phyloP scores from a whole-genome alignment of 441 rosid genomes.

The Mallotus repandus region DNA sequence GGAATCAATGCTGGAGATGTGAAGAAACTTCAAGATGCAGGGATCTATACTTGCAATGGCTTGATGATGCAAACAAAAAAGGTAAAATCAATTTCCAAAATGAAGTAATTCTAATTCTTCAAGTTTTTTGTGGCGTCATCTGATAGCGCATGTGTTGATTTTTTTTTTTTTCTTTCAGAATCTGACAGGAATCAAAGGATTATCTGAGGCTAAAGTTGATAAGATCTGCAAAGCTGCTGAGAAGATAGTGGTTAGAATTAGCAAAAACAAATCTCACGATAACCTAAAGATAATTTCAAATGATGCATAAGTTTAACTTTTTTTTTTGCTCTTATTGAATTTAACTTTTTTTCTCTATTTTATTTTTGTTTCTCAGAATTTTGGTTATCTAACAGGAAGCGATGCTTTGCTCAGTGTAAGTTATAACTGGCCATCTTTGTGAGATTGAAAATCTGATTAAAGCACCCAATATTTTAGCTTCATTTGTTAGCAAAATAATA shows the following conservation, averaged over 20 bases:
- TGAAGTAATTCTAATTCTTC: background rate
- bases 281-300: background rate
- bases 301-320: background rate
- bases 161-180: slow-evolving; percentile 40
- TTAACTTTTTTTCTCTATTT: slow-evolving; percentile 5
- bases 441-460: background rate
- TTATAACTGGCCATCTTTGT: background rate
- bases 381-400: slow-evolving; percentile 74
- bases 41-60: slow-evolving; percentile 92
- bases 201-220: slow-evolving; percentile 94
- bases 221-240: slow-evolving; percentile 98
- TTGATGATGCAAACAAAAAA: slow-evolving; percentile 97
- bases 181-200: slow-evolving; percentile 93
- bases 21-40: slow-evolving; percentile 94
- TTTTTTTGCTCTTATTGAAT: background rate
- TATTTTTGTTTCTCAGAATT: slow-evolving; percentile 45
- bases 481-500: background rate
- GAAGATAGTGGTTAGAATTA: slow-evolving; percentile 74
- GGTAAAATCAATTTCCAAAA: slow-evolving; percentile 34
- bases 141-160: background rate
- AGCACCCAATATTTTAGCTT: too few relatives aligned
- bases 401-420: slow-evolving; percentile 87
- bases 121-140: background rate
- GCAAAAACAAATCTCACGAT: background rate
- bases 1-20: slow-evolving; percentile 95